phyloP scores from a whole-genome alignment of 2,329 filamentous ascomycete species.

The Dactylellina drechsleri region DNA sequence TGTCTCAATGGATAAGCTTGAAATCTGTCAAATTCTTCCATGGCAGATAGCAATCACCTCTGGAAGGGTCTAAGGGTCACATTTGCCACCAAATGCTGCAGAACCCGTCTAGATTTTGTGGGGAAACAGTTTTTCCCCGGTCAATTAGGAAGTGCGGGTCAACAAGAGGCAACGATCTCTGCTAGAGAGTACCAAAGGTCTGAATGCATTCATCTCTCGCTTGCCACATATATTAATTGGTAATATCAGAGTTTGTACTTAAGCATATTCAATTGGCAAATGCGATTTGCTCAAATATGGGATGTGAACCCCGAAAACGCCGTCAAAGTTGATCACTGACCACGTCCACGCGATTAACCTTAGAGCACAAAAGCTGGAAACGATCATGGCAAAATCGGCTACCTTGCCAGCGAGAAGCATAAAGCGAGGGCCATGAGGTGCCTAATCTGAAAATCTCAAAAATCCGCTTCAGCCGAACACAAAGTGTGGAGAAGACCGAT shows the following conservation, averaged over 20 bases:
- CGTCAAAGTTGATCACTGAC: not conserved
- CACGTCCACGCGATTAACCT: not conserved
- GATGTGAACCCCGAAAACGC: constrained; percentile 17
- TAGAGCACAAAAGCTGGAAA: not conserved
- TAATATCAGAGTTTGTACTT: not conserved
- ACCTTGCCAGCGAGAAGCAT: not conserved
- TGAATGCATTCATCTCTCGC: no score
- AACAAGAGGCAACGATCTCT: not conserved
- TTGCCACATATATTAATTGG: no score
- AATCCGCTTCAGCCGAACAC: not conserved
- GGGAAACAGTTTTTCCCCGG: constrained; percentile 20
- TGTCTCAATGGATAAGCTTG: not conserved
- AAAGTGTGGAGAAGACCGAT: constrained; percentile 3
- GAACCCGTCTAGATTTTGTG: constrained; percentile 20
- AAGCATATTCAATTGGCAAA: not conserved
- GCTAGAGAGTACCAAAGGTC: no score
- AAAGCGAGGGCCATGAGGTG: not conserved
- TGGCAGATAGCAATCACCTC: no score
- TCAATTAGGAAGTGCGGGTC: not conserved
- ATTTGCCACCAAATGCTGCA: constrained; percentile 35
- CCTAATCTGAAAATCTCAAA: not conserved
- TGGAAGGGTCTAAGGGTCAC: constrained; percentile 14
- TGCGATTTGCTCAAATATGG: not conserved
- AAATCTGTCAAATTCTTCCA: not conserved
- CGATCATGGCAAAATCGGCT: constrained; percentile 7